These are phyloP conservation scores for Neurospora terricola DNA, from an alignment of 495 filamentous ascomycete species.

Conservation along the genomic window DNA sequence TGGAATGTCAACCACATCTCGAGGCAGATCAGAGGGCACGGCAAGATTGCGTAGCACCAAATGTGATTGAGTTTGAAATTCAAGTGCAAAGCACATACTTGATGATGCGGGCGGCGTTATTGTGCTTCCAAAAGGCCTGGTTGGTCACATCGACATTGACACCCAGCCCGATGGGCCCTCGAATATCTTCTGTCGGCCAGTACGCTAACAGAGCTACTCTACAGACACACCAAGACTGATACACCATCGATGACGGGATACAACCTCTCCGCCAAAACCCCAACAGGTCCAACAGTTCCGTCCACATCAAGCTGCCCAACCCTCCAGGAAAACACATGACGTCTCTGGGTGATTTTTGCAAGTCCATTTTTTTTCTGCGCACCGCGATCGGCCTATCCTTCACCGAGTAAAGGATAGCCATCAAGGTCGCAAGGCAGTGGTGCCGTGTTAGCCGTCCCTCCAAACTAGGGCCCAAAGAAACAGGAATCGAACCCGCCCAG, in stretches of 20 bases:
- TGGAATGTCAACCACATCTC: background rate
- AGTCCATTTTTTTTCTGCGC: background rate
- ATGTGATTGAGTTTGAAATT: background rate
- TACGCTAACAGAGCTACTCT: background rate
- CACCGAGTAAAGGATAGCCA: background rate
- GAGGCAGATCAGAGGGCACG: background rate
- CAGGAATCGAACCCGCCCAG: background rate
- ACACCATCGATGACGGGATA: background rate
- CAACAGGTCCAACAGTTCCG: background rate
- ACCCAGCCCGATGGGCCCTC: background rate
- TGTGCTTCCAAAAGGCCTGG: background rate
- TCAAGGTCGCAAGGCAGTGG: background rate
- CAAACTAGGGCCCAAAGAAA: background rate
- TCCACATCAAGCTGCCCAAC: background rate
- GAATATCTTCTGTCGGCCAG: background rate
- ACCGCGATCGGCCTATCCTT: background rate
- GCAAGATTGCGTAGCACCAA: background rate
- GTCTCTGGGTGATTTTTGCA: background rate
- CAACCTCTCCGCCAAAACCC: background rate
- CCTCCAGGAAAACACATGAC: background rate
- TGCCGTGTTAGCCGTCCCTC: background rate
- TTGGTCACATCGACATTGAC: background rate
- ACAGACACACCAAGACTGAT: background rate
- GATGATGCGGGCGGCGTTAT: background rate
- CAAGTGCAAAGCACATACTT: background rate